These are phyloP conservation scores for Vigna hirtella DNA, from an alignment of 306 rosid genomes.

Conservation along the genomic window DNA sequence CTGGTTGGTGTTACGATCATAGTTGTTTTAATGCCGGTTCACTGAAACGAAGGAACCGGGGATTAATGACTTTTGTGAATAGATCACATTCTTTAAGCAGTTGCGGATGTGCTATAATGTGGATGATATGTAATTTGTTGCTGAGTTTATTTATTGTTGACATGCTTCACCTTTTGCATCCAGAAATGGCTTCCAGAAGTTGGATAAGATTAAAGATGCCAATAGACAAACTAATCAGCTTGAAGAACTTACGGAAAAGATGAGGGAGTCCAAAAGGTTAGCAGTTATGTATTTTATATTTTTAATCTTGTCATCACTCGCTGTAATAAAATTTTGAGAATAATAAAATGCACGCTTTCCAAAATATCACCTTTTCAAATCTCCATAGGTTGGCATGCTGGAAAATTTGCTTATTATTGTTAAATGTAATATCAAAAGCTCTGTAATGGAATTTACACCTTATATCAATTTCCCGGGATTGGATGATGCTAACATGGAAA, in stretches of 20 bases:
- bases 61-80: background rate
- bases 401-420: constrained; percentile 31
- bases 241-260: constrained; percentile 93
- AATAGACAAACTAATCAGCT: constrained; percentile 91
- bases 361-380: constrained; percentile 8
- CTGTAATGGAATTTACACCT: constrained; percentile 1
- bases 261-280: constrained; percentile 97
- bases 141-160: constrained; percentile 23
- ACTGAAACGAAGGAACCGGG: too few species aligned
- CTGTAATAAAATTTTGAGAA: background rate
- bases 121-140: constrained; percentile 16
- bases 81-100: constrained; percentile 14
- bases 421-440: constrained; percentile 5
- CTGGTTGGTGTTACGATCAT: constrained; percentile 21
- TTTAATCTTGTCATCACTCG: constrained; percentile 26
- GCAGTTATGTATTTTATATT: constrained; percentile 9
- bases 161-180: constrained; percentile 34
- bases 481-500: constrained; percentile 21
- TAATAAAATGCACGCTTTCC: constrained; percentile 26
- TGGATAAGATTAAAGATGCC: constrained; percentile 96
- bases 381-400: background rate
- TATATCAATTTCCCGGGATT: constrained; percentile 23
- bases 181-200: constrained; percentile 98
- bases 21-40: background rate
- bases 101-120: constrained; percentile 21